phyloP scores from a whole-genome alignment of 163 green algal species.

The Scenedesmus sp. region DNA sequence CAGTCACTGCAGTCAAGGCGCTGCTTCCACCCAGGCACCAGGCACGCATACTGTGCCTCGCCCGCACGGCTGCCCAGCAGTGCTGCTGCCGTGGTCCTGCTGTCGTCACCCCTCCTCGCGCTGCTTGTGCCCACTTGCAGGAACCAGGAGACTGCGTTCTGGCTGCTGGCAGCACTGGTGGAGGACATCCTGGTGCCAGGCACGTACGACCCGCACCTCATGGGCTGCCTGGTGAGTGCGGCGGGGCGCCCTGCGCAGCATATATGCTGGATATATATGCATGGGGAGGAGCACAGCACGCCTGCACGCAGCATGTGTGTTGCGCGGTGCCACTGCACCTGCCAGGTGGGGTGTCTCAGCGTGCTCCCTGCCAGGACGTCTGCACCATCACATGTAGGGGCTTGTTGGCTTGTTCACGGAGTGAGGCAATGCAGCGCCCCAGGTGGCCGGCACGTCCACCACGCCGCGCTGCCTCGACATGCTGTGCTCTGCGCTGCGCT shows the following conservation, averaged over 20 bases:
- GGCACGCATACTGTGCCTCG: too few relatives aligned
- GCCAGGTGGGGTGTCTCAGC: neutral
- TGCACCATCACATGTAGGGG: too few relatives aligned
- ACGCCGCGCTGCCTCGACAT: too few relatives aligned
- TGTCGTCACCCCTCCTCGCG: neutral
- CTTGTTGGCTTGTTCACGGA: too few relatives aligned
- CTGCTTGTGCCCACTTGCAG: neutral
- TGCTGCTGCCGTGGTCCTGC: neutral
- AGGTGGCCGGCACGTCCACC: too few relatives aligned
- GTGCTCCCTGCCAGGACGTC: neutral
- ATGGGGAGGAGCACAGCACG: neutral
- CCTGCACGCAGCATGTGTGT: neutral
- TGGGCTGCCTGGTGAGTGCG: conserved; percentile 84
- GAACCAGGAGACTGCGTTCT: conserved; percentile 93
- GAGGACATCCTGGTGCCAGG: conserved; percentile 85
- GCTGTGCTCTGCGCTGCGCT: neutral
- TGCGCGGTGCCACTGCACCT: neutral
- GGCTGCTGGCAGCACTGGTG: conserved; percentile 87
- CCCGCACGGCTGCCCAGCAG: neutral
- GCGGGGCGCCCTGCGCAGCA: neutral
- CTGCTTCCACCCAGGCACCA: too few relatives aligned
- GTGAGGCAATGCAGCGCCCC: too few relatives aligned
- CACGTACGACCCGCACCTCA: conserved; percentile 83
- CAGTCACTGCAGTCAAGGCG: too few relatives aligned
- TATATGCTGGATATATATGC: neutral